phyloP scores from a whole-genome alignment of 2,329 filamentous ascomycete genomes.

The Colletotrichum lupini region DNA sequence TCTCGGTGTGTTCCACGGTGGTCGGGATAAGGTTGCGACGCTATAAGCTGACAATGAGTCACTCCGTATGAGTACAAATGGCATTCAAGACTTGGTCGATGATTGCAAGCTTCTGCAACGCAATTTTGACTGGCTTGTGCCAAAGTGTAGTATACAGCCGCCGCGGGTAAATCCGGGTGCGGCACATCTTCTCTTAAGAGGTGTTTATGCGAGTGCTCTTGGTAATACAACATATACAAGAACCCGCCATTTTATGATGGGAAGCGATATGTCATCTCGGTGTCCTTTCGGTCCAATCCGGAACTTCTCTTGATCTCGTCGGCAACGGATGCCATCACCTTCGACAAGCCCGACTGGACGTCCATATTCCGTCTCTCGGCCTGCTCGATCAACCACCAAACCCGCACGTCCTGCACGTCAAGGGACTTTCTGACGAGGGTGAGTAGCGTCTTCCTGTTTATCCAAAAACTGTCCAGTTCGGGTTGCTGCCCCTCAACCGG shows the following conservation, averaged over 20 bases:
- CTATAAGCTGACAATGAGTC: neutral
- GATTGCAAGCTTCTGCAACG: neutral
- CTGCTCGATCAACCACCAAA: conserved; percentile 34
- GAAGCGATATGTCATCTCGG: neutral
- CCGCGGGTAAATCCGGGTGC: neutral
- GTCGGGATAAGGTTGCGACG: neutral
- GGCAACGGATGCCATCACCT: conserved; percentile 30
- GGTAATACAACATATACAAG: neutral
- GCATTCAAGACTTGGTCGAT: neutral
- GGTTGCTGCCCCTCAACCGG: neutral
- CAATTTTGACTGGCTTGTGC: neutral
- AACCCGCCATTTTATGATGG: neutral
- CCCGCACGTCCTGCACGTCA: conserved; percentile 31
- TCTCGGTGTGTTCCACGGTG: neutral
- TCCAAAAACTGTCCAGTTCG: conserved; percentile 1
- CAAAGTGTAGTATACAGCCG: neutral
- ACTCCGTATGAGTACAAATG: too few species aligned
- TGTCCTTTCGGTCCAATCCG: conserved; percentile 7
- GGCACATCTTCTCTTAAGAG: too few species aligned
- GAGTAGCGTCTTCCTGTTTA: conserved; percentile 24
- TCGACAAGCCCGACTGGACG: conserved; percentile 30
- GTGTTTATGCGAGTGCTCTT: neutral
- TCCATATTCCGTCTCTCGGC: conserved; percentile 31
- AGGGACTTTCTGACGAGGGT: conserved; percentile 27
- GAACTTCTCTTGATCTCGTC: conserved; percentile 26